A percentile compares a stretch with the other conserved stretches of the same genome.
Conservation (phyloP, 495 filamentous ascomycete species). For the Thermothielavioides terrestris region DNA sequence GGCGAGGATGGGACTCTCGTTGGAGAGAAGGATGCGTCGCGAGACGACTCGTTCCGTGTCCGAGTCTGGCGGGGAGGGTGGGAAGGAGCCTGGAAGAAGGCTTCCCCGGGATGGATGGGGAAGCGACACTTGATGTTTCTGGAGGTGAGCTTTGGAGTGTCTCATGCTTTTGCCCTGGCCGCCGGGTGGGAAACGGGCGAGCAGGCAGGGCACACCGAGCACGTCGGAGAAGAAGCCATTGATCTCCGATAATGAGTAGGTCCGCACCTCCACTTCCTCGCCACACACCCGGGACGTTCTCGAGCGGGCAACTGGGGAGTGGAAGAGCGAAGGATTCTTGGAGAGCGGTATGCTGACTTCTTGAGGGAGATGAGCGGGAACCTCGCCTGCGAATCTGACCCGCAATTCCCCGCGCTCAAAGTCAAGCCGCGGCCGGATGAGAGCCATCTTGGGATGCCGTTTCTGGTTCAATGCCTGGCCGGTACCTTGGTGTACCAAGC, state of each 20-base stretch:
- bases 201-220: slow-evolving; percentile 65
- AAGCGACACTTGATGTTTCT: slow-evolving; percentile 36
- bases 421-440: slow-evolving; percentile 64
- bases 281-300: slow-evolving; percentile 65
- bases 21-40: slow-evolving; percentile 69
- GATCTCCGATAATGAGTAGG: slow-evolving; percentile 55
- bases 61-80: slow-evolving; percentile 42
- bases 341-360: slow-evolving; percentile 59
- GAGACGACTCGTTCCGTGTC: slow-evolving; percentile 27
- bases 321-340: slow-evolving; percentile 46
- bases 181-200: slow-evolving; percentile 69
- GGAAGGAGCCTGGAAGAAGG: slow-evolving; percentile 48
- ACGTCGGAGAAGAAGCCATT: slow-evolving; percentile 65
- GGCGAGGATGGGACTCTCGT: slow-evolving; percentile 84
- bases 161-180: slow-evolving; percentile 47
- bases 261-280: slow-evolving; percentile 58
- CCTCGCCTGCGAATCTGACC: slow-evolving; percentile 45
- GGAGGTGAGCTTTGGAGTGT: slow-evolving; percentile 56
- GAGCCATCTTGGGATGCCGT: slow-evolving; percentile 70
- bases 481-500: slow-evolving; percentile 74
- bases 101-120: not conserved
- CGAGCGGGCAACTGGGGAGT: slow-evolving; percentile 21
- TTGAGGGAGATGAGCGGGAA: slow-evolving; percentile 19
- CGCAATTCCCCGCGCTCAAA: slow-evolving; percentile 40
- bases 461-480: slow-evolving; percentile 74